These are phyloP conservation scores for Hansenula lynferdii DNA, from an alignment of 1,139 yeast species.

Conservation along the genomic window DNA sequence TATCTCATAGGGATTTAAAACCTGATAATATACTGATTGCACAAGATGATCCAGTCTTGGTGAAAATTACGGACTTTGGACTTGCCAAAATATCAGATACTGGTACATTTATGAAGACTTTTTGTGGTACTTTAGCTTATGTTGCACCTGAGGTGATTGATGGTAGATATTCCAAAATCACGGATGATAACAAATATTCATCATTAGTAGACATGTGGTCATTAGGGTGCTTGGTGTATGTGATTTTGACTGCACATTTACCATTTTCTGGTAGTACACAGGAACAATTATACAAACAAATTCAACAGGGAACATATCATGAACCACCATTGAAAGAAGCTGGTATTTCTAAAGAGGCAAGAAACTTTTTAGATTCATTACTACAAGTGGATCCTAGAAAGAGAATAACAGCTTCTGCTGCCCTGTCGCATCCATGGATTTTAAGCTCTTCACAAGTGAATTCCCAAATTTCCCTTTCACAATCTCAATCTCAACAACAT, in stretches of 20 bases:
- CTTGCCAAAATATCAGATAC: slow-evolving; percentile 77
- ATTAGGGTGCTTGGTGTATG: slow-evolving; percentile 86
- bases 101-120: slow-evolving; percentile 77
- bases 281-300: slow-evolving; percentile 73
- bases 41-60: slow-evolving; percentile 84
- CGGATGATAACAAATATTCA: slow-evolving; percentile 52
- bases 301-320: slow-evolving; percentile 73
- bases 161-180: slow-evolving; percentile 41
- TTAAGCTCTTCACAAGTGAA: slow-evolving; percentile 14
- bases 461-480: slow-evolving; percentile 58
- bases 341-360: slow-evolving; percentile 57
- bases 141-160: slow-evolving; percentile 93
- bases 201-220: slow-evolving; percentile 96
- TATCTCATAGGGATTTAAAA: slow-evolving; percentile 89
- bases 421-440: slow-evolving; percentile 62
- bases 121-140: slow-evolving; percentile 87
- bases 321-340: slow-evolving; percentile 71
- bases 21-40: slow-evolving; percentile 90
- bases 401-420: slow-evolving; percentile 68
- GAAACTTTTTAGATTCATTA: slow-evolving; percentile 63
- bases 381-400: slow-evolving; percentile 70
- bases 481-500: slow-evolving; percentile 66
- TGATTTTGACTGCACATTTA: slow-evolving; percentile 81
- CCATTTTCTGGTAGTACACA: slow-evolving; percentile 95
- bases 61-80: slow-evolving; percentile 93